phyloP scores from a whole-genome alignment of 1,139 yeast genomes.

The Magnusiomyces sp. region DNA sequence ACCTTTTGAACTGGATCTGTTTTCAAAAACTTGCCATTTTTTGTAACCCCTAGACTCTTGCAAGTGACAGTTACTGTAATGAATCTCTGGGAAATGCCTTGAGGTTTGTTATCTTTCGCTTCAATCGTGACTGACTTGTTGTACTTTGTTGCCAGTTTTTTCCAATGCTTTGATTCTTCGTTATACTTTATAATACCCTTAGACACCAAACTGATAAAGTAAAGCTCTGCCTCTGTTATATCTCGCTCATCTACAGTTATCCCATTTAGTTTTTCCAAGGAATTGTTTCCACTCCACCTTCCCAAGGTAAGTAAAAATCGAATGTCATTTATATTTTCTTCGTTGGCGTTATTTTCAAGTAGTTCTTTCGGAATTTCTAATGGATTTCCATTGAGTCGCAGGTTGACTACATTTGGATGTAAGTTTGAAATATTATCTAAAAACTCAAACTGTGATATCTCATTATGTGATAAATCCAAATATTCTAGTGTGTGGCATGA shows the following conservation, averaged over 20 bases:
- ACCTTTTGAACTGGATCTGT: slow-evolving; percentile 21
- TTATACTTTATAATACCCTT: slow-evolving; percentile 30
- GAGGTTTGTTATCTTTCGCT: slow-evolving; percentile 14
- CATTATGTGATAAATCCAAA: slow-evolving; percentile 27
- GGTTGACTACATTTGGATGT: slow-evolving; percentile 37
- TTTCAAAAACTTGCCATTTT: slow-evolving; percentile 17
- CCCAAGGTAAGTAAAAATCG: slow-evolving; percentile 38
- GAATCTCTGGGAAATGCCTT: not conserved
- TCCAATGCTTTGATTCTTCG: slow-evolving; percentile 28
- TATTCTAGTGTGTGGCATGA: too few species aligned
- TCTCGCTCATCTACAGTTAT: slow-evolving; percentile 40
- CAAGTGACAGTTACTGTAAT: slow-evolving; percentile 4
- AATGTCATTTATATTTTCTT: too few species aligned
- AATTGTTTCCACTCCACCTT: slow-evolving; percentile 33
- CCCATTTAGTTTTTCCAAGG: slow-evolving; percentile 47
- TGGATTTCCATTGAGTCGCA: slow-evolving; percentile 50
- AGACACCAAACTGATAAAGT: slow-evolving; percentile 47
- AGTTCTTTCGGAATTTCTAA: too few species aligned
- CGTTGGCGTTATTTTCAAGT: too few species aligned
- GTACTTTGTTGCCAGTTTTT: slow-evolving; percentile 24
- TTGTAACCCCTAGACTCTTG: slow-evolving; percentile 11
- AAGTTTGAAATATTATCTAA: slow-evolving; percentile 37
- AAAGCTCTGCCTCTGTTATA: slow-evolving; percentile 58
- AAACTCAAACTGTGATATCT: slow-evolving; percentile 39
- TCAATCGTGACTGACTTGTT: slow-evolving; percentile 21